Evolutionary conservation across 2,329 filamentous ascomycete species (phyloP).

Genomic region (Penicillium capsulatum): DNA sequence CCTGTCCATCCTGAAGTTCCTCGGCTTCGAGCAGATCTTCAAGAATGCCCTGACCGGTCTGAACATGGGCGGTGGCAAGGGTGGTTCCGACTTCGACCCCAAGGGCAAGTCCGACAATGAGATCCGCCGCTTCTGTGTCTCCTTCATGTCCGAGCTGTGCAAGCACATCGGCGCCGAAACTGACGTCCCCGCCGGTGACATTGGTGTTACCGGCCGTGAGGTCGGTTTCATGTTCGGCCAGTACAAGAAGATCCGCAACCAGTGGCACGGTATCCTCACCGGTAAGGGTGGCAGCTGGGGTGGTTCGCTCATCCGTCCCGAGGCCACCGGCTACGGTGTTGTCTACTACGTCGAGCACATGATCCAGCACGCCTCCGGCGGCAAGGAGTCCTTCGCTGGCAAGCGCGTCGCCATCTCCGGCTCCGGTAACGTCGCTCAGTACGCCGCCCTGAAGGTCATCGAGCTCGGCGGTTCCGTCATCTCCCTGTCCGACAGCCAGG

Average conservation of each 20-base stretch:
- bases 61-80: conserved; percentile 95
- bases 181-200: conserved; percentile 94
- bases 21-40: conserved; percentile 99
- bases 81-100: conserved; percentile 96
- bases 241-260: conserved; percentile 82
- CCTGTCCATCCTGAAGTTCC: conserved; percentile 79
- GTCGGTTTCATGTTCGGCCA: conserved; percentile 93
- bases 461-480: conserved; percentile 91
- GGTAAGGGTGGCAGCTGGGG: conserved; percentile 94
- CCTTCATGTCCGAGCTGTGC: conserved; percentile 94
- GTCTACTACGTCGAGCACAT: conserved; percentile 97
- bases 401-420: conserved; percentile 95
- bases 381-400: conserved; percentile 77
- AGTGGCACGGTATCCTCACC: conserved; percentile 93
- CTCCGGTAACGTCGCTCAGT: conserved; percentile 97
- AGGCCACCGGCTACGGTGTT: conserved; percentile 94
- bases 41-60: conserved; percentile 97
- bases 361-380: conserved; percentile 76
- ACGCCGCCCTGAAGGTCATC: conserved; percentile 91
- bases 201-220: conserved; percentile 87
- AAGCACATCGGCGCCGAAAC: conserved; percentile 96
- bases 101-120: conserved; percentile 97
- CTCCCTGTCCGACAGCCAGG: conserved; percentile 90
- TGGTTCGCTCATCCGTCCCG: conserved; percentile 87
- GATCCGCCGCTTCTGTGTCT: conserved; percentile 93